Evolutionary conservation across 495 filamentous ascomycete species (phyloP), one percentile per base, ranked within the genome.

Genomic region (Glonium stellatum): DNA sequence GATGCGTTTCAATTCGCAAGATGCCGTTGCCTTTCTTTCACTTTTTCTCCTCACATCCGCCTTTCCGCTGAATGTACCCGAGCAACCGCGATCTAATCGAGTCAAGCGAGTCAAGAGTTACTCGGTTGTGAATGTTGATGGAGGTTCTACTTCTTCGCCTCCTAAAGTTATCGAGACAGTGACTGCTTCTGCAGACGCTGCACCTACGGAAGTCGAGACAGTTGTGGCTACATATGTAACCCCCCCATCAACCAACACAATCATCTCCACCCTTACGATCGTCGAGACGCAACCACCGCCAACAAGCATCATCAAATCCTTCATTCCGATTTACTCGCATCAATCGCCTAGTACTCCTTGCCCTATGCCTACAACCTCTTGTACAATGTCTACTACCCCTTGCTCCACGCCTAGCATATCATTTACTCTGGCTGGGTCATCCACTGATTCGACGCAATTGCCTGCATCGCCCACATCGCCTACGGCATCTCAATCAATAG

Each of bases 101-200:
- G 18, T 31, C 1, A 18, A 23, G 25, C 48, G 48, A 23, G 48
- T 23, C 1, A 51, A 51, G 19, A 51, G 15, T 23, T 51, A 51
- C 48, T 51, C 48, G 4, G 25, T 51, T 15, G 48, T 51, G 48
- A 51, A 51, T 31, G 48, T 51, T 15, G 48, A 51, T 23, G 48
- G 48, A 8, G 48, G 48, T 23, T 51, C 48, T 51, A 31, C 48
- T 18, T 15, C 48, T 27, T 31, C 48, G 3, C 10, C 25, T 8
- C 4, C n/a, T 9, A 8, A 21, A 11, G 48, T 51, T 25, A 27
- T 27, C 25, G 21, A 51, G 48, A 51, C 48, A 51, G 48, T 51
- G 4, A 31, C 25, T 18, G 48, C 21, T 15, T 51, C 48, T 44
- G 39, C 39, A 2, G 13, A 6, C 6, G 27, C 27, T 31, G 27